Conservation (phyloP, 345 rosid species). For the Arabis alpina region DNA sequence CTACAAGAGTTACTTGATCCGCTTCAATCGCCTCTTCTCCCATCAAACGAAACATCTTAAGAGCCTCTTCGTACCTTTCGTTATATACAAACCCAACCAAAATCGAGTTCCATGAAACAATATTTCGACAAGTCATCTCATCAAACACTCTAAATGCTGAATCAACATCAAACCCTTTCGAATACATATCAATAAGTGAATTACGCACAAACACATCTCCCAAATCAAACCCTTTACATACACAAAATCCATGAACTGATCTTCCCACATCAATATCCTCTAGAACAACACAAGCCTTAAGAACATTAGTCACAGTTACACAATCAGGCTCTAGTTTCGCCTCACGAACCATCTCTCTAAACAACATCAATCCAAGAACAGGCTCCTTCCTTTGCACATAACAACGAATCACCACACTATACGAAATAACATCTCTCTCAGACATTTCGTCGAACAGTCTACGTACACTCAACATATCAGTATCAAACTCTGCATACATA, state of each 20-base stretch:
- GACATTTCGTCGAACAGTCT: constrained; percentile 76
- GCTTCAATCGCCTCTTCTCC: constrained; percentile 41
- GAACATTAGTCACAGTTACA: constrained; percentile 52
- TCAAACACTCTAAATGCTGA: constrained; percentile 59
- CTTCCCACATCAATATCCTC: constrained; percentile 51
- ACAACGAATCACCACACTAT: constrained; percentile 67
- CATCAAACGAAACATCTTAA: constrained; percentile 52
- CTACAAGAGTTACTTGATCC: constrained; percentile 65
- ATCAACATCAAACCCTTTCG: constrained; percentile 50
- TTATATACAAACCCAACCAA: constrained; percentile 59
- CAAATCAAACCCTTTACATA: constrained; percentile 50
- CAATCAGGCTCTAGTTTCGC: constrained; percentile 54
- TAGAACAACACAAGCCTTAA: constrained; percentile 58
- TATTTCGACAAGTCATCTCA: constrained; percentile 49
- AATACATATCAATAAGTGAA: constrained; percentile 72
- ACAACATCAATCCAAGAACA: constrained; percentile 49
- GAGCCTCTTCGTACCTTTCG: constrained; percentile 54
- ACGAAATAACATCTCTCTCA: constrained; percentile 64
- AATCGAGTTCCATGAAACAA: constrained; percentile 71
- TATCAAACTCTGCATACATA: constrained; percentile 42
- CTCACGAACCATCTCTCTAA: constrained; percentile 53
- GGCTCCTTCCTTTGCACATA: constrained; percentile 53
- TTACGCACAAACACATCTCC: constrained; percentile 59
- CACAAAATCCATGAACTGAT: constrained; percentile 55
- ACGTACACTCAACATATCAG: constrained; percentile 46